A percentile compares a stretch with the other conserved stretches of the same genome.
phyloP scores from a whole-genome alignment of 1,139 yeast genomes.

The Lodderomyces orthopsilosis region DNA sequence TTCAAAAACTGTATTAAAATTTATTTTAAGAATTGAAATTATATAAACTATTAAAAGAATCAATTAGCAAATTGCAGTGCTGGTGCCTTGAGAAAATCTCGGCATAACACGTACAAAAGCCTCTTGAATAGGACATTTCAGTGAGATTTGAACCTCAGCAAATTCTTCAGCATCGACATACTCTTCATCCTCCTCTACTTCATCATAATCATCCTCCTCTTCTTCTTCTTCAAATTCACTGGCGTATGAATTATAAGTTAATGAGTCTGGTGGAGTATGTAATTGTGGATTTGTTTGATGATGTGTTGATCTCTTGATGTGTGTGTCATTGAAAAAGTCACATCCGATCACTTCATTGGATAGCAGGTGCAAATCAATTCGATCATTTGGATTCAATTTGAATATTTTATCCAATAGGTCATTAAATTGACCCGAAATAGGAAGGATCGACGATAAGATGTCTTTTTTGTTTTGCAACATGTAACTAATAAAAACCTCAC shows the following conservation, averaged over 20 bases:
- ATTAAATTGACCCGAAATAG: slow-evolving; percentile 63
- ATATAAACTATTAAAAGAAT: too few species aligned
- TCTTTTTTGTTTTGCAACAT: slow-evolving; percentile 27
- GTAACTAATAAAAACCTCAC: slow-evolving; percentile 50
- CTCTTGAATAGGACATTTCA: neutral
- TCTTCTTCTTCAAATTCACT: slow-evolving; percentile 15
- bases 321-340: slow-evolving; percentile 36
- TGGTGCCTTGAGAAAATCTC: neutral
- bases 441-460: slow-evolving; percentile 49
- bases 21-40: neutral
- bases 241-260: slow-evolving; percentile 16
- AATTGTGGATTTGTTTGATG: slow-evolving; percentile 11
- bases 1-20: neutral
- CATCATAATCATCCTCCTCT: slow-evolving; percentile 9
- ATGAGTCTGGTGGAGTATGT: slow-evolving; percentile 19
- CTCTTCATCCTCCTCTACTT: slow-evolving; percentile 8
- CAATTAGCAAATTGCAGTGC: neutral
- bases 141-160: slow-evolving; percentile 4
- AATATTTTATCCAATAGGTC: slow-evolving; percentile 54
- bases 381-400: slow-evolving; percentile 58
- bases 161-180: slow-evolving; percentile 8
- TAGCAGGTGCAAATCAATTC: slow-evolving; percentile 54
- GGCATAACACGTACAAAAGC: neutral
- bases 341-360: slow-evolving; percentile 38
- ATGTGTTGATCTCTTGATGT: too few species aligned